Evolutionary conservation across 768 basidiomycete species (phyloP), one percentile per base, ranked within the genome.

Genomic region (Punctularia strigosozonata): DNA sequence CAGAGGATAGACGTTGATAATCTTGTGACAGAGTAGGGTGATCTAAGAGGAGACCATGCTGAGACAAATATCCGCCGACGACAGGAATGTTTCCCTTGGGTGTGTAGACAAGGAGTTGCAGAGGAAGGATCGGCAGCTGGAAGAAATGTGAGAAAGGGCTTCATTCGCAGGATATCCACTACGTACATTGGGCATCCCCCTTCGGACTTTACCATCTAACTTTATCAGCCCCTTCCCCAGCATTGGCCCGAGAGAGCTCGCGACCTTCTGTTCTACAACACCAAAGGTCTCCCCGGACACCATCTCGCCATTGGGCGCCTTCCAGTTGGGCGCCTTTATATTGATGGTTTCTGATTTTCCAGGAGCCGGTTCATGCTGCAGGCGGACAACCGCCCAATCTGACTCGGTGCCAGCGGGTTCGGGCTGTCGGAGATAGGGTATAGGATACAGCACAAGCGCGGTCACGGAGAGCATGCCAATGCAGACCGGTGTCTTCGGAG

Each of bases 81-180:
- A 82, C 77, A 23, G 69, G 63, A 45, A 98, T 82, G 59, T 97
- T 91, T 23, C 88, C 86, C 56, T 94, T 95, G 4, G 89, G 88
- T 4, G 94, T 94, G 59, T 85, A 94, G 22, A 97, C 77, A 26
- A 95, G 74, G 58, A 95, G 72, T 52, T 83, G 81, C 14, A 97
- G 67, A 17, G 80, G 75, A 32, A 94, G 66, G 39, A 90, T 85
- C 35, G 85, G 83, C 38, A 84, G 68, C 87, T 92, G 57, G 7
- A 43, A 37, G 23, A 40, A 26, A n/a, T n/a, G n/a, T 36, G 10
- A 39, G 19, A 43, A 36, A 49, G 26, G 44, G 45, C 51, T 41
- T 23, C 33, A 37, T 39, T 47, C 40, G 47, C 39, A 36, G 36
- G 12, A 14, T 36, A 40, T 47, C 28, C 49, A 24, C 8, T 34